Conservation (phyloP, 2,329 filamentous ascomycete species). For the Westerdykella aurantiaca region DNA sequence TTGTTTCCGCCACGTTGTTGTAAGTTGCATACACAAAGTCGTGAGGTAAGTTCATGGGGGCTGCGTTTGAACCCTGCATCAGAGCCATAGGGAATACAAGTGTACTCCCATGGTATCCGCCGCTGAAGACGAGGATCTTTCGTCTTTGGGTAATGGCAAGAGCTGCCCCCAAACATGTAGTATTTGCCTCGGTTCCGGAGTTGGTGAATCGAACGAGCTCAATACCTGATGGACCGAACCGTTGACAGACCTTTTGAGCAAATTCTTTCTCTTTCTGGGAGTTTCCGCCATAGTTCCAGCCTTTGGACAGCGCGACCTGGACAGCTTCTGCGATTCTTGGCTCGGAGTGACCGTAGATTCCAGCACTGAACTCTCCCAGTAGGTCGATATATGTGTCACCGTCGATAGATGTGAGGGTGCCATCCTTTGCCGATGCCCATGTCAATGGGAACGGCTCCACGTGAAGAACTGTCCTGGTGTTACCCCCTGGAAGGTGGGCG, state of each 20-base stretch:
- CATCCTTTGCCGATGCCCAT: no score
- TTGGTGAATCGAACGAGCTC: slow-evolving; percentile 23
- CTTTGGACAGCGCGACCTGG: slow-evolving; percentile 17
- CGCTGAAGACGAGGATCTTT: slow-evolving; percentile 43
- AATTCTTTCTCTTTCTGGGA: slow-evolving; percentile 16
- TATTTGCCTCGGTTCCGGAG: slow-evolving; percentile 26
- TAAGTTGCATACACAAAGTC: slow-evolving; percentile 55
- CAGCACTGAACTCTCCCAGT: slow-evolving; percentile 24
- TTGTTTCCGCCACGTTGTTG: slow-evolving; percentile 52
- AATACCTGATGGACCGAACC: slow-evolving; percentile 17
- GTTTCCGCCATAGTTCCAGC: slow-evolving; percentile 20
- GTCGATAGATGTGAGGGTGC: slow-evolving; percentile 13
- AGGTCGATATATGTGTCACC: slow-evolving; percentile 22
- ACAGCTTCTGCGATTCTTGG: slow-evolving; percentile 16
- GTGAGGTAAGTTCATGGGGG: slow-evolving; percentile 45
- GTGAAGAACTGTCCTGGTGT: no score
- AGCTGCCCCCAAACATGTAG: slow-evolving; percentile 35
- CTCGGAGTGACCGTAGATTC: slow-evolving; percentile 28
- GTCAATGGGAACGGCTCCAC: no score
- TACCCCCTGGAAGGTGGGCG: no score
- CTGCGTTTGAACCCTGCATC: no score
- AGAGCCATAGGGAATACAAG: slow-evolving; percentile 49
- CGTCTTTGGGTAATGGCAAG: slow-evolving; percentile 42
- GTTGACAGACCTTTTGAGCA: slow-evolving; percentile 16
- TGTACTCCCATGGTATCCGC: slow-evolving; percentile 52